phyloP scores from a whole-genome alignment of 352 stramenopile species.

The Pythium sp. region DNA sequence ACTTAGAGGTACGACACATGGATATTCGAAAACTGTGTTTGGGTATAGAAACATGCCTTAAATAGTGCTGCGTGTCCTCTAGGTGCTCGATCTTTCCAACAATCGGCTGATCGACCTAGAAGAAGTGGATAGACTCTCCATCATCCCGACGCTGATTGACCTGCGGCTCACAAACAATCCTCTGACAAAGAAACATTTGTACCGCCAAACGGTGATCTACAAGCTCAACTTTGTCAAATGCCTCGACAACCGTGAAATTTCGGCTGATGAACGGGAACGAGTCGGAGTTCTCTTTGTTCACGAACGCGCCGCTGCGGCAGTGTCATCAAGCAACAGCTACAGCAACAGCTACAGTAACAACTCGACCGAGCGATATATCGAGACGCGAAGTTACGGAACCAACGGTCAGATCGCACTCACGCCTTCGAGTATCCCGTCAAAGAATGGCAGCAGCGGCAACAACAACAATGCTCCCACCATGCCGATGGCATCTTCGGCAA shows the following conservation, averaged over 20 bases:
- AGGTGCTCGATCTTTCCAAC: slow-evolving; percentile 73
- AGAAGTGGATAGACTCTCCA: slow-evolving; percentile 68
- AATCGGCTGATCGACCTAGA: slow-evolving; percentile 79
- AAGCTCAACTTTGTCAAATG: slow-evolving; percentile 50
- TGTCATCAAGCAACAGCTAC: slow-evolving; percentile 14
- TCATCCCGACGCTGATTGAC: slow-evolving; percentile 59
- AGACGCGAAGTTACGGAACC: slow-evolving; percentile 16
- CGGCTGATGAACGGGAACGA: slow-evolving; percentile 71
- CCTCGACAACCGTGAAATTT: slow-evolving; percentile 71
- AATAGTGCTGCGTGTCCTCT: neutral
- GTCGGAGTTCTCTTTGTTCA: slow-evolving; percentile 69
- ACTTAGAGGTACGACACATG: slow-evolving; percentile 52
- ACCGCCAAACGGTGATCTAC: slow-evolving; percentile 65
- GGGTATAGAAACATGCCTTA: neutral
- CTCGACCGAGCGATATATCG: slow-evolving; percentile 24
- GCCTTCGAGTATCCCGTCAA: slow-evolving; percentile 46
- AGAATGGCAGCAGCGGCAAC: slow-evolving; percentile 15
- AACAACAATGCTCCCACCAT: neutral
- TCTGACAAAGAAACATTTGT: slow-evolving; percentile 80
- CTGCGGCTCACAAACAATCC: slow-evolving; percentile 70
- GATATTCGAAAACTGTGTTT: neutral
- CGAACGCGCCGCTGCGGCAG: slow-evolving; percentile 40
- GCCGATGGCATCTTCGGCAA: neutral
- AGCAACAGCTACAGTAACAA: neutral
- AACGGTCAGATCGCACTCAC: slow-evolving; percentile 30